A percentile compares a stretch with the other conserved stretches of the same genome.
These are phyloP conservation scores for Petrea volubilis DNA, from an alignment of 257 asterid genomes.

Conservation along the genomic window DNA sequence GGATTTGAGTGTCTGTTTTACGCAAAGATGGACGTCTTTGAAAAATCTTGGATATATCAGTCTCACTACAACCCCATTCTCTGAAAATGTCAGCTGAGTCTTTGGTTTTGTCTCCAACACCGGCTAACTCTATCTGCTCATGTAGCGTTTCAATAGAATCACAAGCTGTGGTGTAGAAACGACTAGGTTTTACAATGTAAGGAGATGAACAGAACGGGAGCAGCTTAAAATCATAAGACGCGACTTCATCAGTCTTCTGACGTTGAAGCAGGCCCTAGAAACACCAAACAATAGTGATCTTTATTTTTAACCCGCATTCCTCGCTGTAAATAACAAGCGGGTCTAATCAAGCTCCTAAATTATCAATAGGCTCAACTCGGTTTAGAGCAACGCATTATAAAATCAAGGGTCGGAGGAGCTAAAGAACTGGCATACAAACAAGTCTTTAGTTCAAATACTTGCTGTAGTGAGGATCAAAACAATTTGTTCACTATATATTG, in stretches of 20 bases:
- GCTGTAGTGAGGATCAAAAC: neutral
- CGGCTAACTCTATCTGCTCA: conserved; percentile 24
- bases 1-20: conserved; percentile 36
- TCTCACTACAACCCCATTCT: conserved; percentile 68
- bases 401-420: neutral
- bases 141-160: conserved; percentile 26
- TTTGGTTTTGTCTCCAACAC: conserved; percentile 13
- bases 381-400: neutral
- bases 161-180: conserved; percentile 38
- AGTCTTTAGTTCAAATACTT: neutral
- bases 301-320: neutral
- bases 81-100: conserved; percentile 48
- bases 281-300: neutral
- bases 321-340: neutral
- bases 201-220: conserved; percentile 22
- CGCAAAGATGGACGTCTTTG: conserved; percentile 58
- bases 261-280: conserved; percentile 36
- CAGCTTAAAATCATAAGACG: conserved; percentile 20
- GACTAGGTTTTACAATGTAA: conserved; percentile 22
- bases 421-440: neutral
- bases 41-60: conserved; percentile 59
- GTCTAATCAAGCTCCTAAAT: neutral
- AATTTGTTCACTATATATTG: too few relatives aligned
- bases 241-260: conserved; percentile 20
- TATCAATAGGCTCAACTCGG: neutral